Evolutionary conservation across 2,329 filamentous ascomycete genomes (phyloP).

Genomic region (Aschersonia sp.): DNA sequence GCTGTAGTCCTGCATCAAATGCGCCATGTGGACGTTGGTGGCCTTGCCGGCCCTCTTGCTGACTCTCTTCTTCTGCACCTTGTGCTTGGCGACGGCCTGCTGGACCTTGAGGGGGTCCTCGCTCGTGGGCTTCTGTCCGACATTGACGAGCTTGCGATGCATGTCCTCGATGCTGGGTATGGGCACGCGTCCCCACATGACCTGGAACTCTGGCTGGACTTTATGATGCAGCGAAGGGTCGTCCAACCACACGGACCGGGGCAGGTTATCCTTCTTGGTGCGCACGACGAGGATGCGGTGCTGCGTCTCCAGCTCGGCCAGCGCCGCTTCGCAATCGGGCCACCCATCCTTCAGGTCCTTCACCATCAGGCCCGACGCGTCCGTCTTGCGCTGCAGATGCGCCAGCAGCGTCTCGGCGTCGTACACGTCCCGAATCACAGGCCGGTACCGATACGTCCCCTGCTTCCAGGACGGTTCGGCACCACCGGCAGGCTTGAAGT

Average conservation of each 20-base stretch:
- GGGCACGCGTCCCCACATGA: conserved; percentile 69
- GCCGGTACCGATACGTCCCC: conserved; percentile 71
- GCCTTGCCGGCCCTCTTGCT: conserved; percentile 60
- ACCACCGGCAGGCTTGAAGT: conserved; percentile 39
- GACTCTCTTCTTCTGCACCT: conserved; percentile 59
- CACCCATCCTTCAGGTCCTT: conserved; percentile 94
- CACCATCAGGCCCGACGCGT: conserved; percentile 67
- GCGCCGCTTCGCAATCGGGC: conserved; percentile 67
- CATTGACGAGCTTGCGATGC: conserved; percentile 60
- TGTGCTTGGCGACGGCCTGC: conserved; percentile 38
- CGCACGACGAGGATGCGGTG: conserved; percentile 74
- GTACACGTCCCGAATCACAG: conserved; percentile 67
- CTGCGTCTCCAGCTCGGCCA: conserved; percentile 63
- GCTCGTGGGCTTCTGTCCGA: conserved; percentile 72
- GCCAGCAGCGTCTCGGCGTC: conserved; percentile 63
- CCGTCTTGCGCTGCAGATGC: conserved; percentile 68
- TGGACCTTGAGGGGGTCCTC: conserved; percentile 50
- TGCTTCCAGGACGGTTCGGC: conserved; percentile 52
- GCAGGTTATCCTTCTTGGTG: conserved; percentile 82
- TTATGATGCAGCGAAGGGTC: conserved; percentile 61
- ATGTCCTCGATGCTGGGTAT: conserved; percentile 65
- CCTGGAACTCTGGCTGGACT: conserved; percentile 72
- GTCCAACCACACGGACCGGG: conserved; percentile 79
- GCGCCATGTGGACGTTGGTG: conserved; percentile 78
- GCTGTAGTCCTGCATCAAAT: conserved; percentile 62